Percentiles rank a stretch among this genome's conserved stretches.
These are phyloP conservation scores for Tricholoma matsutake DNA, from an alignment of 768 basidiomycete genomes.

Conservation along the genomic window DNA sequence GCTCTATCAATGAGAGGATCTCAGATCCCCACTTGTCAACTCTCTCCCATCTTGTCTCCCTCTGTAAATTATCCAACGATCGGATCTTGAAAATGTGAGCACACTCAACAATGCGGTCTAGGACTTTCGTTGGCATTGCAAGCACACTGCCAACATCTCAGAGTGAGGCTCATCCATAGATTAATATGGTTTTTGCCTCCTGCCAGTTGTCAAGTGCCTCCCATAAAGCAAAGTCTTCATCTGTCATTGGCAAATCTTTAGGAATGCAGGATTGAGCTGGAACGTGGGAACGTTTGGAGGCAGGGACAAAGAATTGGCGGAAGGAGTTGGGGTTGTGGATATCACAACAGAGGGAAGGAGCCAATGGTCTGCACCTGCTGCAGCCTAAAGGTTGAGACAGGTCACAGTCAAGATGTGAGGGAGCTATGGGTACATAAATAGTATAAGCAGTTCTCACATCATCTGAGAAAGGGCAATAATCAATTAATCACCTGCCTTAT, in stretches of 20 bases:
- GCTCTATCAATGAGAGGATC: neutral
- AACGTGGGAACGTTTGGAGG: neutral
- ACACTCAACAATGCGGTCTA: too few relatives aligned
- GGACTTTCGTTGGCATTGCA: too few relatives aligned
- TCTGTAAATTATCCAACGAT: too few relatives aligned
- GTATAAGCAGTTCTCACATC: neutral
- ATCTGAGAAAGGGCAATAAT: neutral
- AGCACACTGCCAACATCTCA: neutral
- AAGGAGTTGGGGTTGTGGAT: too few relatives aligned
- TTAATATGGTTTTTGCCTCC: neutral
- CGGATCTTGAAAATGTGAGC: too few relatives aligned
- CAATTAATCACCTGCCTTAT: neutral
- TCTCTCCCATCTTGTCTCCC: too few relatives aligned
- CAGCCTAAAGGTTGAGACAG: neutral
- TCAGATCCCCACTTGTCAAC: neutral
- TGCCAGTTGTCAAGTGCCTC: neutral
- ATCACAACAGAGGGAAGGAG: too few relatives aligned
- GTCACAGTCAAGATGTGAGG: neutral
- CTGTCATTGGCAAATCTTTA: neutral
- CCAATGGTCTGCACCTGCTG: too few relatives aligned
- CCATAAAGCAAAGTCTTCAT: constrained; percentile 15
- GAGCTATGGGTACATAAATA: neutral
- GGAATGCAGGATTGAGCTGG: neutral
- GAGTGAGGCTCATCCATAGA: neutral
- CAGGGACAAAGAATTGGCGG: too few relatives aligned